Conservation (phyloP, 768 basidiomycete species). For the Pleurotus citrinopileatus region DNA sequence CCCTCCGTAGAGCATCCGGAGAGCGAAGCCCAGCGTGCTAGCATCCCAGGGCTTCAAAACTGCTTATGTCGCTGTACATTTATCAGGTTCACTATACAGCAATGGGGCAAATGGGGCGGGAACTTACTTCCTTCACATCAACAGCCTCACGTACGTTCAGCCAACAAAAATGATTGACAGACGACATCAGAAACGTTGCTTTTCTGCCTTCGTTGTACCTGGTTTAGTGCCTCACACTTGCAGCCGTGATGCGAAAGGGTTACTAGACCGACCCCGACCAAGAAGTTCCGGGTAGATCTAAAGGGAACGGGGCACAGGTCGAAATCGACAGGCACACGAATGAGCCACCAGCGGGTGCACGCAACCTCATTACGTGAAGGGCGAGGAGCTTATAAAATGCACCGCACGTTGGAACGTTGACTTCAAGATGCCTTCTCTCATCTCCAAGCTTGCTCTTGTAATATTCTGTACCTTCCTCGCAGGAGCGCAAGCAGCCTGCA, state of each 20-base stretch:
- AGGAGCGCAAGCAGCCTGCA: neutral
- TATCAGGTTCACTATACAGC: no score
- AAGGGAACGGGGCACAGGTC: no score
- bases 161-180: neutral
- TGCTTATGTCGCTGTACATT: no score
- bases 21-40: no score
- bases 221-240: neutral
- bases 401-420: neutral
- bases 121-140: no score
- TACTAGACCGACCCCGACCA: neutral
- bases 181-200: neutral
- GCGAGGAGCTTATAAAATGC: neutral
- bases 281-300: no score
- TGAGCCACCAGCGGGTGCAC: no score
- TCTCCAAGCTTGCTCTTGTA: neutral
- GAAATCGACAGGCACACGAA: no score
- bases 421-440: constrained; percentile 1
- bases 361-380: constrained; percentile 1
- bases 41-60: no score
- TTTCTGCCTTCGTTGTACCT: neutral
- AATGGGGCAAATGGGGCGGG: no score
- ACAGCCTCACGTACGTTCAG: neutral
- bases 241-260: neutral
- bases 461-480: neutral
- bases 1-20: no score